Evolutionary conservation across 2,329 filamentous ascomycete species (phyloP), one percentile per base, ranked within the genome.

Genomic region (Esteya vermicola): DNA sequence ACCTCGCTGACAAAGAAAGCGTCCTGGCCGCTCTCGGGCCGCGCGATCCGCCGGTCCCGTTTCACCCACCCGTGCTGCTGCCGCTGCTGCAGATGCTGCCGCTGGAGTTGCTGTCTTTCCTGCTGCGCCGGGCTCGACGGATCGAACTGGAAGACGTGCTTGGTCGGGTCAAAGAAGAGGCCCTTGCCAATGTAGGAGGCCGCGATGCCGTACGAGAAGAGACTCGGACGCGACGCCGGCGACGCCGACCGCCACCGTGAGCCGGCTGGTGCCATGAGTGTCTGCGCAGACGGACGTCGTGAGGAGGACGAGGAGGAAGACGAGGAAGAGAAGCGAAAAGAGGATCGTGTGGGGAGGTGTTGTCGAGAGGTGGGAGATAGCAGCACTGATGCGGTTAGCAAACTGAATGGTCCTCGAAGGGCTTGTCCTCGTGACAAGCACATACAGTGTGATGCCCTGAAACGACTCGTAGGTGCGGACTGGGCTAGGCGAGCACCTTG

Each of bases 1-100:
- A 95, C 66, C 20, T 78, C 75, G 54, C 81, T 75, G 51, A 91
- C 81, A 60, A 98, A 98, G 64, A 95, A 96, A 43, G 91, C 85
- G 68, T 98, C 91, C 60, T 98, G 88, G 14, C 91, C 91, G 38
- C 83, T 91, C 43, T 76, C 80, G 37, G 81, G 83, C 20, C 82
- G 75, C 21, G 38, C 23, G 0, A 35, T 69, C 49, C 64, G 66
- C 55, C 75, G 75, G 52, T n/a, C 12, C n/a, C n/a, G n/a, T n/a
- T n/a, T n/a, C n/a, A n/a, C n/a, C n/a, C n/a, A n/a, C n/a, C n/a
- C n/a, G n/a, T n/a, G n/a, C n/a, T n/a, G n/a, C n/a, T n/a, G n/a
- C n/a, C n/a, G n/a, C n/a, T n/a, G n/a, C n/a, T n/a, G n/a, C n/a
- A n/a, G n/a, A n/a, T n/a, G n/a, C n/a, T 10, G 23, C 23, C 16